Evolutionary conservation across 306 rosid genomes (phyloP), one percentile per base, ranked within the genome.

Genomic region (Dryas octopetala): DNA sequence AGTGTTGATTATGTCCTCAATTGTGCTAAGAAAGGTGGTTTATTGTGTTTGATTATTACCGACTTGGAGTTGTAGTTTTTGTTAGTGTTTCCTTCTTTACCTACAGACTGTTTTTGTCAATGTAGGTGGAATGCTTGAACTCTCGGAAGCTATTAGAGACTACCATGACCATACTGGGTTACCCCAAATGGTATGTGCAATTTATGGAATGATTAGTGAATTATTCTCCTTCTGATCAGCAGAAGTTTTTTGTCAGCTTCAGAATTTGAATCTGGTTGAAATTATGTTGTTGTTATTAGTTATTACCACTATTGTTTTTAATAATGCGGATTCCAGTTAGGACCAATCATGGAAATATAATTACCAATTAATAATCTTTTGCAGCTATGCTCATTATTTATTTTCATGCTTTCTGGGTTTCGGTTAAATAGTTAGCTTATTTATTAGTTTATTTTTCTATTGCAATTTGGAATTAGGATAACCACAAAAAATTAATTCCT

Each of bases 71-170:
- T 54, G 40, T 49, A 4, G 16, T 63, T 40, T 72, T 14, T 14
- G 23, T 46, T 28, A 19, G 23, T 16, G 68, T 80, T 50, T 13
- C 69, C 51, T 76, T 9, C 1, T 70, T 66, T 76, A 51, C 51
- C 49, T 41, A 61, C 32, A 19, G 19, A n/a, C 65, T 52, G 19
- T 76, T 68, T 38, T 74, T 79, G 48, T 52, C 44, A 51, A 45
- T 77, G 81, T 58, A 95, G 99, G 98, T 81, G 82, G 75, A 66
- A 83, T 92, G 97, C 99, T 95, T 77, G 99, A 95, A 69, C 93
- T 95, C 60, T 90, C 98, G 5, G 99, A 95, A 79, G 99, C 99
- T 50, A 95, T 95, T 83, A 91, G 99, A 85, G 98, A 95, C 79
- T 92, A 90, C 85, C 97, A 95, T 71, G 99, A 92, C 68, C 95